Evolutionary conservation across 2,329 filamentous ascomycete species (phyloP).

Genomic region (Chalaropsis thielavioides): DNA sequence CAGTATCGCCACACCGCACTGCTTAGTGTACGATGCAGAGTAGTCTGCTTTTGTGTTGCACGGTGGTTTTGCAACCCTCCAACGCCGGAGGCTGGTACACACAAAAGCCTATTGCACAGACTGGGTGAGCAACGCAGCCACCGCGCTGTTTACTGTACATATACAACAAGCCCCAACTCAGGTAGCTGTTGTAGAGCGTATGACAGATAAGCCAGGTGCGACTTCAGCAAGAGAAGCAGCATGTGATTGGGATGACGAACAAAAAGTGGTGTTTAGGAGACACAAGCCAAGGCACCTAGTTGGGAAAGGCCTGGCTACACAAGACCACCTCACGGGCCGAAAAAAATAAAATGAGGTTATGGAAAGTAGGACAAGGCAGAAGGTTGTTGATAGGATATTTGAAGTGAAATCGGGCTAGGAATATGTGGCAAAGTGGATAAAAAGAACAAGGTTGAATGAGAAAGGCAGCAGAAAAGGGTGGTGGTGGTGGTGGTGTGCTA

Average conservation of each 20-base stretch:
- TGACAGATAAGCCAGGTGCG: conserved; percentile 7
- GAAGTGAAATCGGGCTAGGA: conserved; percentile 3
- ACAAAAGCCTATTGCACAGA: background rate
- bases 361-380: conserved; percentile 1
- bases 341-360: background rate
- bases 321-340: conserved; percentile 3
- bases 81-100: background rate
- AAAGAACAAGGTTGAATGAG: background rate
- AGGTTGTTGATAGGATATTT: background rate
- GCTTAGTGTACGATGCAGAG: background rate
- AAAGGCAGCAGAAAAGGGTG: background rate
- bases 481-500: background rate
- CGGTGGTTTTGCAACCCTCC: background rate
- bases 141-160: background rate
- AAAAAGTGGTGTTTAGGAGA: conserved; percentile 2
- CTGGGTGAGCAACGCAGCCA: background rate
- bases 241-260: conserved; percentile 1
- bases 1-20: conserved; percentile 3
- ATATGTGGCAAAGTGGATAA: conserved; percentile 1
- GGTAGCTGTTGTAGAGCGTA: conserved; percentile 5
- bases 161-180: background rate
- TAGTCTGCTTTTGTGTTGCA: background rate
- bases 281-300: conserved; percentile 3
- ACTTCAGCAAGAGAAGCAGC: background rate
- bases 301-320: conserved; percentile 5